Evolutionary conservation across 1,284 basidiomycete genomes (phyloP).

Genomic region (Lignosus rhinocerotis): DNA sequence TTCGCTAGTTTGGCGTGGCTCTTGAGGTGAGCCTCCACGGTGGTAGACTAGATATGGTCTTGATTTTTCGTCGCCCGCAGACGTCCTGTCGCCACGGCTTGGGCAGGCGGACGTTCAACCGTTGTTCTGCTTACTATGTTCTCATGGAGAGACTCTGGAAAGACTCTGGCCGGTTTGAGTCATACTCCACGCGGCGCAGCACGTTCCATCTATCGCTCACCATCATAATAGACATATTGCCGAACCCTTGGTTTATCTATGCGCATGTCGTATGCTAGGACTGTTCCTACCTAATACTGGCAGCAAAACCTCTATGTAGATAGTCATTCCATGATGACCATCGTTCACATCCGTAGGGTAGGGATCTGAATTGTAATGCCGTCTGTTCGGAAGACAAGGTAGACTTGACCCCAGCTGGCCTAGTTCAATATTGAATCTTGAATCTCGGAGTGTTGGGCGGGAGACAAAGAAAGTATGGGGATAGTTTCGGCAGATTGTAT

Average conservation of each 20-base stretch:
- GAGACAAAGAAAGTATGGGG: conserved; percentile 17
- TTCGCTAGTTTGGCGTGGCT: not conserved
- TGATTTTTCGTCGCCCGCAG: not conserved
- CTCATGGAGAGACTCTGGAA: too few species aligned
- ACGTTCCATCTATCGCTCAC: not conserved
- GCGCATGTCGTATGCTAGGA: not conserved
- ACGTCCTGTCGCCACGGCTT: not conserved
- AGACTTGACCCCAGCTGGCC: not conserved
- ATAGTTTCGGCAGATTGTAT: conserved; percentile 24
- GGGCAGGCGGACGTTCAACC: too few species aligned
- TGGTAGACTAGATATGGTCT: not conserved
- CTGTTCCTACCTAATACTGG: too few species aligned
- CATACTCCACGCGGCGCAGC: not conserved
- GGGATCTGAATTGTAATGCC: too few species aligned
- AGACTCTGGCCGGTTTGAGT: too few species aligned
- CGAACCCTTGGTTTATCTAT: not conserved
- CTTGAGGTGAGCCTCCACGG: not conserved
- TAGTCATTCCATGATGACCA: not conserved
- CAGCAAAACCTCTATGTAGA: not conserved
- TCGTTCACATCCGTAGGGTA: not conserved
- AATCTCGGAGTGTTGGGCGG: conserved; percentile 5
- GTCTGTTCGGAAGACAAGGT: not conserved
- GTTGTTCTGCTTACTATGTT: too few species aligned
- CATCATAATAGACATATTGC: not conserved
- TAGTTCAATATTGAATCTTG: not conserved